Evolutionary conservation across 192 early-diverging fungal species (phyloP), one percentile per base, ranked within the genome.

Genomic region (Mortierella alpina): DNA sequence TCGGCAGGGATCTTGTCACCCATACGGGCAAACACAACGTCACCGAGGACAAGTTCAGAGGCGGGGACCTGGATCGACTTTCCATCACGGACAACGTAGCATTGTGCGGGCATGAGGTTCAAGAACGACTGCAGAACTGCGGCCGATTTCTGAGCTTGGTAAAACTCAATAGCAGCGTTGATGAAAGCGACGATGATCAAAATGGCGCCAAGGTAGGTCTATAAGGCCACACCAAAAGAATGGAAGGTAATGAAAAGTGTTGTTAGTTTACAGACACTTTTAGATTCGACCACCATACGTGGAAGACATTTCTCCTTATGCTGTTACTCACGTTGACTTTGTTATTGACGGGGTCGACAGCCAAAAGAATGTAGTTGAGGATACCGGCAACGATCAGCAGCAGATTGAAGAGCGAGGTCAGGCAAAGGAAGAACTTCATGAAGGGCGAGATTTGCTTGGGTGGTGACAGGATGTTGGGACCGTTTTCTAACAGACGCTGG

Each of bases 1-100:
- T 99, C 97, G 2, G 97, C 97, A 4, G 97, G 97, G 12, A 95
- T 82, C 82, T 99, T 99, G 86, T 99, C 96, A 60, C 97, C 97
- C 88, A 94, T 93, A 54, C 91, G 90, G 39, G 96, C 84, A 70
- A 91, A 95, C 31, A 98, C 93, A 59, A 99, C 83, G 70, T 99
- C 97, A 56, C 97, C 97, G 0, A 86, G 78, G 17, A 98, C 96
- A 2, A 99, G 81, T 6, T 92, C 89, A 6, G 87, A 65, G 5
- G 96, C 94, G 44, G 88, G 83, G 39, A 93, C 83, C 52, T 93
- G 89, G 10, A 75, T 60, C 0, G 94, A 87, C 66, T 88, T 91
- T 52, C 90, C 90, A 17, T 95, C 94, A 55, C 97, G 94, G 49
- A 97, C 72, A 0, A 87, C 92, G 69, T 91, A 91, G 67, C 93